phyloP scores from a whole-genome alignment of 352 stramenopile species.

The Phytophthora parvispora region DNA sequence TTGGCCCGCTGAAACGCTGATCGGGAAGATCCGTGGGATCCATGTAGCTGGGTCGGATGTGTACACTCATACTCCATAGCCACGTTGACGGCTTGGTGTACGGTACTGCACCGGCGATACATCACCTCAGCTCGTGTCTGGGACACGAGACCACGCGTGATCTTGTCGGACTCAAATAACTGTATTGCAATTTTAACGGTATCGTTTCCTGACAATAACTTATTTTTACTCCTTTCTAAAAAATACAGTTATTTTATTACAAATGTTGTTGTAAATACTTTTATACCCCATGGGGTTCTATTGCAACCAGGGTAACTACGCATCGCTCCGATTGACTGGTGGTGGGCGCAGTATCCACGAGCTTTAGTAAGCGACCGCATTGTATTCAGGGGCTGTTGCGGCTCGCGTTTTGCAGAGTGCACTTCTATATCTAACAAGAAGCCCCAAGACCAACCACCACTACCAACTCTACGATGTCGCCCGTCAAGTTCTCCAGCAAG shows the following conservation, averaged over 20 bases:
- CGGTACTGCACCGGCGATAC: background rate
- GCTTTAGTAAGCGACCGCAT: too few relatives aligned
- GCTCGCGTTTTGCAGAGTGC: too few relatives aligned
- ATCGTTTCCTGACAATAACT: background rate
- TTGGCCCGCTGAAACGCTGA: background rate
- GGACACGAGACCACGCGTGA: background rate
- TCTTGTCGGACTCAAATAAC: constrained; percentile 1
- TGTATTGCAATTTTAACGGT: background rate
- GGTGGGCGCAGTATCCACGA: too few relatives aligned
- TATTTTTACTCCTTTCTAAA: background rate
- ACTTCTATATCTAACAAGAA: too few relatives aligned
- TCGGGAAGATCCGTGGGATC: background rate
- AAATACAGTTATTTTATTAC: background rate
- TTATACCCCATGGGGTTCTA: too few relatives aligned
- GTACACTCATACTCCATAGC: constrained; percentile 1
- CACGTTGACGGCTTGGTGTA: background rate
- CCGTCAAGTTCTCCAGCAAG: too few relatives aligned
- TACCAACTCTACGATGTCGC: too few relatives aligned
- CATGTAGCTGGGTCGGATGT: background rate
- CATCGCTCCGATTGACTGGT: too few relatives aligned
- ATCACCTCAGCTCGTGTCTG: background rate
- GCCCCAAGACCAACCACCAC: too few relatives aligned
- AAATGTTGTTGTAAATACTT: too few relatives aligned
- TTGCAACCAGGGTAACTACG: too few relatives aligned
- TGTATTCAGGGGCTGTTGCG: too few relatives aligned